These are phyloP conservation scores for Sideroxylon spinosum DNA, from an alignment of 179 eudicot genomes.

Conservation along the genomic window DNA sequence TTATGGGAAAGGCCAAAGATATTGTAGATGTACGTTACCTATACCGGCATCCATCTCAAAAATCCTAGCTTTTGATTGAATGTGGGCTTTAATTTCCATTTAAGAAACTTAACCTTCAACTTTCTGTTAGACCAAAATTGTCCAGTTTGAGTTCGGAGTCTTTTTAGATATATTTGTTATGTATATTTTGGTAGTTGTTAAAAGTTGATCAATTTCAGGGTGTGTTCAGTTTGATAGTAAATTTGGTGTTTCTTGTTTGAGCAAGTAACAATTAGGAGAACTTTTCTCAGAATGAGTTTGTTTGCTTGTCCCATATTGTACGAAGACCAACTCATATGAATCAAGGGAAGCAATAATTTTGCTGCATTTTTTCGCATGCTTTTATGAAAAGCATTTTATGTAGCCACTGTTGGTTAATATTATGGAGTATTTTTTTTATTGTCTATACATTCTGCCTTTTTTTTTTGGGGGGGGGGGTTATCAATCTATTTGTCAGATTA, in stretches of 20 bases:
- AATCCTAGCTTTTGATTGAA: neutral
- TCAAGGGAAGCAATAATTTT: neutral
- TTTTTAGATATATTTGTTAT: neutral
- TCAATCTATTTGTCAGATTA: neutral
- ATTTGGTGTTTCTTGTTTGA: neutral
- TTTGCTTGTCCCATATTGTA: neutral
- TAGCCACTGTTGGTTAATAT: neutral
- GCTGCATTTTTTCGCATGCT: neutral
- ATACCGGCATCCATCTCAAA: neutral
- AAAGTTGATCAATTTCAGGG: neutral
- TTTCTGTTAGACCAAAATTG: neutral
- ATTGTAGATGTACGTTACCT: neutral
- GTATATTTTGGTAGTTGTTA: neutral
- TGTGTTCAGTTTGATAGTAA: neutral
- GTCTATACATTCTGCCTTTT: neutral
- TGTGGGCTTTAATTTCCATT: neutral
- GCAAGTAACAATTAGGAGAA: neutral
- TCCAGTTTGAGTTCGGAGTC: neutral
- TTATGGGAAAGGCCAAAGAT: neutral
- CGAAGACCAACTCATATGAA: neutral
- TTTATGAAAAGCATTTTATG: neutral
- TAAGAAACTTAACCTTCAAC: neutral
- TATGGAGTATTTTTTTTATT: neutral
- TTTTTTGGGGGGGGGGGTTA: neutral
- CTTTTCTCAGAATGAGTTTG: neutral